Base-by-base conservation (phyloP, 2,329 filamentous ascomycete species). In the Trichoderma gracile region DNA sequence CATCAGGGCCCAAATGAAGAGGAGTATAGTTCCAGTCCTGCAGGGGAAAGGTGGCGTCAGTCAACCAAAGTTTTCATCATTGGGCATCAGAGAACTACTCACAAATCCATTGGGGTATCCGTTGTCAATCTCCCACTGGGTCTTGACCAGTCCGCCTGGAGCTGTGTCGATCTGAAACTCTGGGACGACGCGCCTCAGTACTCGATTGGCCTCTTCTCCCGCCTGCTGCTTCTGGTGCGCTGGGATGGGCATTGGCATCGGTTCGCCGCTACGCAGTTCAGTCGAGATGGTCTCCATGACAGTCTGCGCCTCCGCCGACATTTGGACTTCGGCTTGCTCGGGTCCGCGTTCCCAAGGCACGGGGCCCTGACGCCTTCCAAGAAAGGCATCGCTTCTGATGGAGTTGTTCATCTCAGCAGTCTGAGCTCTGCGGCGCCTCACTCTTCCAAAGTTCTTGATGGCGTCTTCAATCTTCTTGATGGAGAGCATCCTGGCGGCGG, bases 51-150 rank as follows among this genome's bases (percentile, higher is more conserved):
- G 4, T 19, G 0, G 14, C 33, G 14, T 61, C 12, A 61, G 47
- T 27, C 19, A 21, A 50, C 12, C 42, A 19, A 43, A 2, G 5
- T 15, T 17, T 45, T 2, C 23, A 14, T 33, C 30, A 33, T 52
- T 8, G 10, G 14, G 17, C 38, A 5, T 17, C 3, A 7, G 12
- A 19, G 5, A 12, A 6, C n/a, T n/a, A 62, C 59, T 62, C 10
- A 62, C 59, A 38, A 43, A 45, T n/a, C 40, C 59, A 17, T 25
- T 12, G 21, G 59, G 59, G 40, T 62, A 54, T 15, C 49, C 59
- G 21, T 53, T 46, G 30, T 62, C 49, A 17, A 46, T 25, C n/a
- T 62, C 59, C 59, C 40, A 45, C 25, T 38, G 59, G 8, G 59
- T 62, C 27, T 40, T 62, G 49, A 21, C 27, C 9, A 62, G 5